Conservation (phyloP, 2,329 filamentous ascomycete genomes). For the Chaetomium strumarium region DNA sequence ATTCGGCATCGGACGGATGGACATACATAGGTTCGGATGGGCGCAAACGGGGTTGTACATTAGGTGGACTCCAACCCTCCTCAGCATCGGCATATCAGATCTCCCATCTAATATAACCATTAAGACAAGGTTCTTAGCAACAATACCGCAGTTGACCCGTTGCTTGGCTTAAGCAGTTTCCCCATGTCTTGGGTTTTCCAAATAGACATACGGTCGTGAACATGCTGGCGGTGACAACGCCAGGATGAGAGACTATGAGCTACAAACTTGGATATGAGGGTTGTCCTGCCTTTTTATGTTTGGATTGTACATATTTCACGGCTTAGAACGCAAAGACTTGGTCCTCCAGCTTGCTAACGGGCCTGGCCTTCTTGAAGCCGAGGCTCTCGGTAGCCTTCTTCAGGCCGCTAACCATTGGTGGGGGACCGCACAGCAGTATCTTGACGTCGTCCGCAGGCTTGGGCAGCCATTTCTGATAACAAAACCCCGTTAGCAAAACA, state of each 20-base stretch:
- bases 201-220: no score
- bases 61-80: not conserved
- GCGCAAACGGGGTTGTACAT: not conserved
- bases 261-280: not conserved
- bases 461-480: conserved; percentile 64
- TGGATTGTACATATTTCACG: not conserved
- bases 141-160: not conserved
- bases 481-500: conserved; percentile 28
- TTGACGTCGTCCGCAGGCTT: conserved; percentile 83
- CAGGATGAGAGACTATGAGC: no score
- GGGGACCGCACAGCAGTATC: conserved; percentile 89
- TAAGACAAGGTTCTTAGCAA: not conserved
- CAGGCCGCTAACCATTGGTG: conserved; percentile 92
- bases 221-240: no score
- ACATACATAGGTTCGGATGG: not conserved
- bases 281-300: not conserved
- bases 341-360: conserved; percentile 96
- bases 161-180: not conserved
- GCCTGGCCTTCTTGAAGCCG: conserved; percentile 85
- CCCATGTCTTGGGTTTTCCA: not conserved
- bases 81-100: conserved; percentile 5
- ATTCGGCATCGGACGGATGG: not conserved
- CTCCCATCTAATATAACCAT: conserved; percentile 9
- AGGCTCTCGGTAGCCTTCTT: conserved; percentile 92
- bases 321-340: conserved; percentile 92